Percentiles rank a stretch among this genome's conserved stretches.
Conservation (phyloP, 176 grass and related monocot species). For the Saccharum spontaneum region DNA sequence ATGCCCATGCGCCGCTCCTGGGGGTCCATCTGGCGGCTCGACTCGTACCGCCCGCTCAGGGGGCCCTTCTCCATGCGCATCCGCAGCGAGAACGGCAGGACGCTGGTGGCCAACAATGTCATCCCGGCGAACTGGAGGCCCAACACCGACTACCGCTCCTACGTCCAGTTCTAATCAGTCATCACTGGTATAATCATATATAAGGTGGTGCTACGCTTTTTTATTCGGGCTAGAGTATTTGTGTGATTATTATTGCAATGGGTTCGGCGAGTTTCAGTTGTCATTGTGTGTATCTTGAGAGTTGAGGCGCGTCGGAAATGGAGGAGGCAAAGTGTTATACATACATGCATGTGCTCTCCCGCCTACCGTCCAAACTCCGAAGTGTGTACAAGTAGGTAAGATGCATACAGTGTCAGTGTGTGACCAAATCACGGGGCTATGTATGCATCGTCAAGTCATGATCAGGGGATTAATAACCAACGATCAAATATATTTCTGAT, state of each 20-base stretch:
- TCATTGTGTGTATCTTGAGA: background rate
- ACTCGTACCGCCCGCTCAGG: conserved; percentile 48
- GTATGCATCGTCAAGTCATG: background rate
- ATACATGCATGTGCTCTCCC: conserved; percentile 37
- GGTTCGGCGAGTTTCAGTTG: background rate
- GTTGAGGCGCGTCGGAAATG: conserved; percentile 11
- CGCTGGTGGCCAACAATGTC: conserved; percentile 44
- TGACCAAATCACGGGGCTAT: conserved; percentile 12
- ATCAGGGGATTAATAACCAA: background rate
- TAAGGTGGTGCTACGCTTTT: background rate
- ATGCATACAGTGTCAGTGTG: background rate
- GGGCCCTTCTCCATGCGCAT: conserved; percentile 64
- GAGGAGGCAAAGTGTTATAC: conserved; percentile 29
- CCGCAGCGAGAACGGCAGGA: conserved; percentile 27
- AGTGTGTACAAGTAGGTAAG: background rate
- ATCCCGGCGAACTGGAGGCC: conserved; percentile 60
- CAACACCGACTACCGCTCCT: conserved; percentile 47
- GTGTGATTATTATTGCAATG: background rate
- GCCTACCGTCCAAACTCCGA: conserved; percentile 18
- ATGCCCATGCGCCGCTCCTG: conserved; percentile 48
- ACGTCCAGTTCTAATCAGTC: conserved; percentile 35
- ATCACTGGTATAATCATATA: background rate
- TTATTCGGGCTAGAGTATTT: background rate
- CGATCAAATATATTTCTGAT: background rate
- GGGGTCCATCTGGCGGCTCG: conserved; percentile 61